phyloP scores from a whole-genome alignment of 176 grass and related monocot genomes.

The Zizania latifolia region DNA sequence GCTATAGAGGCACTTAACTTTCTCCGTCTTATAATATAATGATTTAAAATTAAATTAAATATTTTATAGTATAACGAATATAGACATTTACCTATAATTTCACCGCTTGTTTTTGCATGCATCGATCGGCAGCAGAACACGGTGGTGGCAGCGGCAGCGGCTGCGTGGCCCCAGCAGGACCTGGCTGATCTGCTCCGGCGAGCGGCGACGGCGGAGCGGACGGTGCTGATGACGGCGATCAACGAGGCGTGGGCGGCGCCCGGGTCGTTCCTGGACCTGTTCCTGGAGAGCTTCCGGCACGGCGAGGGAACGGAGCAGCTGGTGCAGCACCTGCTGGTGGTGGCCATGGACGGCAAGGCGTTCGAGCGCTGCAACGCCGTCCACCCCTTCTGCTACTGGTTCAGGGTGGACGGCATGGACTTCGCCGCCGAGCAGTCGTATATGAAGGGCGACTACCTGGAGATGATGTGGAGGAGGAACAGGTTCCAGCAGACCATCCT shows the following conservation, averaged over 20 bases:
- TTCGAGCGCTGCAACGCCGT: conserved; percentile 39
- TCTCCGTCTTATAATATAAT: no score
- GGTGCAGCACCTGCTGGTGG: conserved; percentile 47
- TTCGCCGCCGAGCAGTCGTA: conserved; percentile 58
- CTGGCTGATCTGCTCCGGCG: conserved; percentile 37
- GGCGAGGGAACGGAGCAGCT: conserved; percentile 38
- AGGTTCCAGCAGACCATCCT: conserved; percentile 48
- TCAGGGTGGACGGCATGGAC: conserved; percentile 37
- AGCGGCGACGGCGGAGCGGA: conserved; percentile 39
- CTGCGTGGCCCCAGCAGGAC: conserved; percentile 12
- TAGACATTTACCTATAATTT: no score
- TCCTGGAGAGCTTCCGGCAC: conserved; percentile 62
- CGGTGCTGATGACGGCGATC: conserved; percentile 59
- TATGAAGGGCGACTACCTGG: conserved; percentile 67
- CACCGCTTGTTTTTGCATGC: no score
- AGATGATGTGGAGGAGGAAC: conserved; percentile 76
- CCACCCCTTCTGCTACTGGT: conserved; percentile 59
- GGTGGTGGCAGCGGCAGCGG: no score
- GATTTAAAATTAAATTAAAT: no score
- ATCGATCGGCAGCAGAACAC: background rate
- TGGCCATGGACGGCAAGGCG: conserved; percentile 51
- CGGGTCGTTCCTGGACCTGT: conserved; percentile 57
- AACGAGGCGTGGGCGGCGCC: conserved; percentile 66
- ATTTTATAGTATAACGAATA: no score
- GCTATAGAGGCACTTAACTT: no score